A percentile compares a stretch with the other conserved stretches of the same genome.
These are phyloP conservation scores for cucumber (Cucumis sativus) DNA, from an alignment of 306 rosid genomes.

Conservation along the genomic window DNA sequence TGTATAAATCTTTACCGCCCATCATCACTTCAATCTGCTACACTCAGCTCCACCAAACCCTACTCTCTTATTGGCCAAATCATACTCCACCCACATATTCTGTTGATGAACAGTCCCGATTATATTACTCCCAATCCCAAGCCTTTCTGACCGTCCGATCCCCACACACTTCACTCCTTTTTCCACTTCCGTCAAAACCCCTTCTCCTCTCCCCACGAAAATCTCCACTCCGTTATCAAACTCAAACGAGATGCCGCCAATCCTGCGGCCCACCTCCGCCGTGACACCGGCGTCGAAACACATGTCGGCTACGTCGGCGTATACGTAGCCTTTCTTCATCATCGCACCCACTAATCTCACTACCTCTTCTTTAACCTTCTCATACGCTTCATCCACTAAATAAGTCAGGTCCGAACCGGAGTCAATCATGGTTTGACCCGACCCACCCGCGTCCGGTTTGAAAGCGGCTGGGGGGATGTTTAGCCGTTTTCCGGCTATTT, in stretches of 20 bases:
- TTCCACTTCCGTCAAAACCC: conserved; percentile 47
- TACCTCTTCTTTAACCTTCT: conserved; percentile 37
- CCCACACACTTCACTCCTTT: conserved; percentile 67
- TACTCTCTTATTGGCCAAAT: conserved; percentile 37
- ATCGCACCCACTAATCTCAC: conserved; percentile 40
- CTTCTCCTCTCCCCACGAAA: conserved; percentile 28
- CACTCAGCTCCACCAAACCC: conserved; percentile 81
- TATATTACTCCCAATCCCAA: conserved; percentile 66
- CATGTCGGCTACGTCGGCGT: conserved; percentile 50
- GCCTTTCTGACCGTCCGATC: conserved; percentile 57
- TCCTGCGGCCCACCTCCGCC: conserved; percentile 35
- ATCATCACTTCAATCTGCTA: conserved; percentile 20
- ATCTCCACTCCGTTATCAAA: conserved; percentile 71
- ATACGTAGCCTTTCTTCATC: conserved; percentile 53
- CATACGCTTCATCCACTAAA: conserved; percentile 63
- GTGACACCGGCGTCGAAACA: conserved; percentile 38
- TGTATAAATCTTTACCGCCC: background rate
- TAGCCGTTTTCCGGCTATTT: conserved; percentile 29
- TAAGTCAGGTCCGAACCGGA: conserved; percentile 71
- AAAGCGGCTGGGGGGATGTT: conserved; percentile 29
- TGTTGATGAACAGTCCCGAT: conserved; percentile 78
- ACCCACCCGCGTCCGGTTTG: conserved; percentile 46
- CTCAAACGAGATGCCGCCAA: conserved; percentile 57
- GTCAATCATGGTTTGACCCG: conserved; percentile 89
- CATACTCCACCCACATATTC: conserved; percentile 81